Conservation (phyloP, 371 early-diverging fungal species). For the Caulochytrium protostelioides region DNA sequence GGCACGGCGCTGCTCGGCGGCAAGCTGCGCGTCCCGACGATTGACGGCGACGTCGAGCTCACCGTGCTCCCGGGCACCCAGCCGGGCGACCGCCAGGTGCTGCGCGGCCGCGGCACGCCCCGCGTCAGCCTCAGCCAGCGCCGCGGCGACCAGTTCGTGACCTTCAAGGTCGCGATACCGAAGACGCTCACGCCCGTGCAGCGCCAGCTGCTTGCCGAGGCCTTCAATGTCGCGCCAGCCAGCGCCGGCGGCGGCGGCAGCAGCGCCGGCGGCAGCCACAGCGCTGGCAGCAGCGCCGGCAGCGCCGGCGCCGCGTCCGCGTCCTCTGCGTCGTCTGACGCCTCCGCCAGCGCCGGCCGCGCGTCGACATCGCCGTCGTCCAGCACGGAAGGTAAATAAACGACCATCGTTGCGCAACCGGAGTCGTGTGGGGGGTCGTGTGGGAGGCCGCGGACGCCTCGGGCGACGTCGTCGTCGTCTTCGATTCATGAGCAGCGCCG, state of each 20-base stretch:
- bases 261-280: too few relatives aligned
- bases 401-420: too few relatives aligned
- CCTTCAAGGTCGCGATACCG: constrained; percentile 54
- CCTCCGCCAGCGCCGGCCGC: not conserved
- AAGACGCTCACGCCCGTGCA: constrained; percentile 15
- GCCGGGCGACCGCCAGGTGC: constrained; percentile 52
- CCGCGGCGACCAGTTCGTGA: constrained; percentile 70
- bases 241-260: too few relatives aligned
- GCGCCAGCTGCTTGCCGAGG: constrained; percentile 9
- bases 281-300: too few relatives aligned
- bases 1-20: constrained; percentile 72
- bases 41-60: constrained; percentile 81
- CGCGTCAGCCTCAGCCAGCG: constrained; percentile 14
- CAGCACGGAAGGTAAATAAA: too few relatives aligned
- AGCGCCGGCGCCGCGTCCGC: not conserved
- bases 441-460: too few relatives aligned
- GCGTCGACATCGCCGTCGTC: too few relatives aligned
- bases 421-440: too few relatives aligned
- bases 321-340: not conserved
- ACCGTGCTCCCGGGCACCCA: constrained; percentile 64
- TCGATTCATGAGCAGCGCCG: too few relatives aligned
- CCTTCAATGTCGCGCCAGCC: too few relatives aligned
- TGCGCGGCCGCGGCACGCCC: constrained; percentile 52
- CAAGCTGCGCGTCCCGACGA: constrained; percentile 55
- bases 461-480: too few relatives aligned